These are phyloP conservation scores for Protea cynaroides DNA, from an alignment of 164 flowering plant species.

Conservation along the genomic window DNA sequence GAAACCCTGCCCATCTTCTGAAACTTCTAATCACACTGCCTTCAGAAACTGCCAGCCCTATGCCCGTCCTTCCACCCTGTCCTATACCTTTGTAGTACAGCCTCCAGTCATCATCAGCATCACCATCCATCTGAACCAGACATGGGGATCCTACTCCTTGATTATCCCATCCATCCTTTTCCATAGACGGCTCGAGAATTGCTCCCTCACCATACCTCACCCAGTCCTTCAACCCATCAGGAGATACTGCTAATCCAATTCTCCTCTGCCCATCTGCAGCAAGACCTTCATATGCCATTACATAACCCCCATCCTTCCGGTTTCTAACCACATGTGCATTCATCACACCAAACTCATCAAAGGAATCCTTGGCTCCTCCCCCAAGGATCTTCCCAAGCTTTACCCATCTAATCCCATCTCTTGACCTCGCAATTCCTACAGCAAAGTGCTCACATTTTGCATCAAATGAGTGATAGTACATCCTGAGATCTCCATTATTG, in stretches of 20 bases:
- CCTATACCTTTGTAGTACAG: conserved; percentile 31
- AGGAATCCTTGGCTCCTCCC: conserved; percentile 19
- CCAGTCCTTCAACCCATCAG: conserved; percentile 58
- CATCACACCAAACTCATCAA: conserved; percentile 8
- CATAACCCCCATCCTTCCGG: conserved; percentile 46
- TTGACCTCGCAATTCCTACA: conserved; percentile 72
- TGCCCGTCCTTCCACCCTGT: conserved; percentile 42
- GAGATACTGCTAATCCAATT: conserved; percentile 67
- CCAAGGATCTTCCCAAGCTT: conserved; percentile 84
- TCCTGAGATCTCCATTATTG: conserved; percentile 57
- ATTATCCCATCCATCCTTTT: conserved; percentile 57
- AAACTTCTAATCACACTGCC: conserved; percentile 24
- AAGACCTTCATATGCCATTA: conserved; percentile 86
- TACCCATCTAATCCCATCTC: conserved; percentile 86
- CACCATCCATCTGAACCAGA: conserved; percentile 68
- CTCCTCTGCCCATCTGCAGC: conserved; percentile 49
- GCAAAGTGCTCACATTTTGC: conserved; percentile 31
- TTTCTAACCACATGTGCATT: conserved; percentile 26
- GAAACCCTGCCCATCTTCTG: conserved; percentile 68
- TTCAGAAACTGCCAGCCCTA: conserved; percentile 72
- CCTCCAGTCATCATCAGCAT: conserved; percentile 67
- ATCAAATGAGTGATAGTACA: conserved; percentile 85
- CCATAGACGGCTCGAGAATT: conserved; percentile 30
- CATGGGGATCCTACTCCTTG: conserved; percentile 52
- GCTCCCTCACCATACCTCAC: conserved; percentile 11